These are phyloP conservation scores for Kwoniella pini DNA, from an alignment of 768 basidiomycete species.

Conservation along the genomic window DNA sequence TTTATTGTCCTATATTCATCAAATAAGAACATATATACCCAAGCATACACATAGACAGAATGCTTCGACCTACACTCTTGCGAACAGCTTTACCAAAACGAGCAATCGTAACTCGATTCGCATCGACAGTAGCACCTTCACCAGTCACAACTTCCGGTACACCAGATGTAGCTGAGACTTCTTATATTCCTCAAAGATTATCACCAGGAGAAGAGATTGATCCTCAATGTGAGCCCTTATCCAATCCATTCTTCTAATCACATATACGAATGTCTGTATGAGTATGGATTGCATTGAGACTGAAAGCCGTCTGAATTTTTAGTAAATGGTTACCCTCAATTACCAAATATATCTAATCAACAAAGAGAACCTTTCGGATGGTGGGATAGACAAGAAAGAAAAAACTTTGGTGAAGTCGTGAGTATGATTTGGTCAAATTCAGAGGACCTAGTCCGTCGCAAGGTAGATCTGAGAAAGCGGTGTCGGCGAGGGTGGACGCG, in stretches of 20 bases:
- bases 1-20: neutral
- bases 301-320: no score
- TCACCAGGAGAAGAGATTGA: constrained; percentile 48
- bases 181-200: constrained; percentile 17
- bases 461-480: neutral
- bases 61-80: constrained; percentile 17
- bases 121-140: constrained; percentile 9
- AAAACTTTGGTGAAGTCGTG: constrained; percentile 56
- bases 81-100: constrained; percentile 15
- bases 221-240: constrained; percentile 48
- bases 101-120: constrained; percentile 10
- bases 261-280: no score
- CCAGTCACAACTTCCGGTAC: constrained; percentile 33
- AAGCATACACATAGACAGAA: neutral
- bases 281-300: no score
- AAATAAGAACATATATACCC: neutral
- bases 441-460: neutral
- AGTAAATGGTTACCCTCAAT: constrained; percentile 56
- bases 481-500: no score
- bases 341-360: constrained; percentile 52
- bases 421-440: constrained; percentile 19
- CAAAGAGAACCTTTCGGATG: constrained; percentile 52
- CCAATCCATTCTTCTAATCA: no score
- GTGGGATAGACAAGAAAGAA: constrained; percentile 57
- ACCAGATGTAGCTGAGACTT: constrained; percentile 18